Evolutionary conservation across 2,329 filamentous ascomycete genomes (phyloP).

Genomic region (Colletotrichum sp.): DNA sequence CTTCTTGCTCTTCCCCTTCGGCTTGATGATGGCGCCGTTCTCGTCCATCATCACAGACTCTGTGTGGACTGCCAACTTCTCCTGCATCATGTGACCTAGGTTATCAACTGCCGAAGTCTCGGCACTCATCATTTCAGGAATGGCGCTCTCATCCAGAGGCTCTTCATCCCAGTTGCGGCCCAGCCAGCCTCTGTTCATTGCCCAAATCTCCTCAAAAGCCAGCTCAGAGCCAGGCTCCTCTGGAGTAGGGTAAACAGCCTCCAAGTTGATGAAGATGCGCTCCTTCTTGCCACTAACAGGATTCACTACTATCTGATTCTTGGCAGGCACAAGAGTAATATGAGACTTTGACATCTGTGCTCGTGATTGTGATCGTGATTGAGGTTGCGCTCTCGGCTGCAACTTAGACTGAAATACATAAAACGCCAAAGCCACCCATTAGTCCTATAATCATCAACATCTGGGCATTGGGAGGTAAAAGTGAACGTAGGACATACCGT

Average conservation of each 20-base stretch:
- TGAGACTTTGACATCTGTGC: conserved; percentile 65
- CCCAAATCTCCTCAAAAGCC: conserved; percentile 92
- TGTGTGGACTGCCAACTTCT: conserved; percentile 48
- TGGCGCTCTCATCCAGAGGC: conserved; percentile 7
- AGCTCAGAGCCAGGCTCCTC: conserved; percentile 75
- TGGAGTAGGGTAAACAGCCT: conserved; percentile 82
- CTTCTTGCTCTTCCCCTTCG: conserved; percentile 63
- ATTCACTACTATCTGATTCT: conserved; percentile 83
- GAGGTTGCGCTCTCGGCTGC: conserved; percentile 30
- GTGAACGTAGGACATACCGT: conserved; percentile 71
- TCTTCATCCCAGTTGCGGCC: conserved; percentile 57
- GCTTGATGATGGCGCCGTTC: conserved; percentile 58
- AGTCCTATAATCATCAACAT: conserved; percentile 97
- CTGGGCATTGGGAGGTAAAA: conserved; percentile 49
- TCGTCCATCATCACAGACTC: conserved; percentile 60
- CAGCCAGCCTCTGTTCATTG: conserved; percentile 74
- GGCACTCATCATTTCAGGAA: neutral
- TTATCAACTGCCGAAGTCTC: conserved; percentile 23
- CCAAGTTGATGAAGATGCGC: conserved; percentile 85
- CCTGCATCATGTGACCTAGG: conserved; percentile 28
- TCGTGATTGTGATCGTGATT: conserved; percentile 39
- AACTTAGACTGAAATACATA: conserved; percentile 58
- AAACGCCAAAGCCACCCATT: conserved; percentile 65
- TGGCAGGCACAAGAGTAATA: conserved; percentile 71
- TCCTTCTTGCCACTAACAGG: conserved; percentile 83